Conservation (phyloP, 2,329 filamentous ascomycete species). For the Calonectria fujianensis region DNA sequence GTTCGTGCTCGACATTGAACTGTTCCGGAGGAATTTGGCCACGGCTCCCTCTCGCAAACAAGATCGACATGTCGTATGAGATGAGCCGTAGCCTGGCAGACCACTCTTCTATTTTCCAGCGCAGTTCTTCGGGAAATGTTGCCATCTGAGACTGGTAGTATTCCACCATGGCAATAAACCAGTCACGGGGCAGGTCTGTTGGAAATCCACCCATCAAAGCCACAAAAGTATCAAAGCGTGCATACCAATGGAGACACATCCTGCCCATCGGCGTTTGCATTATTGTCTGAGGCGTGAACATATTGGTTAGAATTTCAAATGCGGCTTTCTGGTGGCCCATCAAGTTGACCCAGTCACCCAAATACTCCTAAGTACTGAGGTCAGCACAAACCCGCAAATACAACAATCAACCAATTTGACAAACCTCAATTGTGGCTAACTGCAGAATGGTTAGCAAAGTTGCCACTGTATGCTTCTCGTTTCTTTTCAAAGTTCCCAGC, state of each 20-base stretch:
- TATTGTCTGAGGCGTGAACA: slow-evolving; percentile 86
- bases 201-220: slow-evolving; percentile 88
- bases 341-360: slow-evolving; percentile 96
- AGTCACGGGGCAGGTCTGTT: slow-evolving; percentile 83
- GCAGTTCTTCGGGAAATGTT: slow-evolving; percentile 76
- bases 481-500: slow-evolving; percentile 80
- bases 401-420: background rate
- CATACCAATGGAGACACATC: slow-evolving; percentile 90
- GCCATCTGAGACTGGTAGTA: slow-evolving; percentile 77
- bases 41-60: slow-evolving; percentile 82
- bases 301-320: slow-evolving; percentile 83
- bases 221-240: slow-evolving; percentile 89
- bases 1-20: slow-evolving; percentile 78
- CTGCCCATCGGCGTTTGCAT: slow-evolving; percentile 82
- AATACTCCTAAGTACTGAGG: slow-evolving; percentile 80
- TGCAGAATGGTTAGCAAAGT: slow-evolving; percentile 93
- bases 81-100: slow-evolving; percentile 82
- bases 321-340: slow-evolving; percentile 95
- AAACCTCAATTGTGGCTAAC: slow-evolving; percentile 93
- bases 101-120: slow-evolving; percentile 80
- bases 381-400: slow-evolving; percentile 40
- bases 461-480: slow-evolving; percentile 81
- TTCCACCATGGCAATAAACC: slow-evolving; percentile 81
- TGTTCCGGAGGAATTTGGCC: slow-evolving; percentile 78
- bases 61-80: slow-evolving; percentile 85